Evolutionary conservation across 441 rosid genomes (phyloP).

Genomic region (Caryocar brasiliense): DNA sequence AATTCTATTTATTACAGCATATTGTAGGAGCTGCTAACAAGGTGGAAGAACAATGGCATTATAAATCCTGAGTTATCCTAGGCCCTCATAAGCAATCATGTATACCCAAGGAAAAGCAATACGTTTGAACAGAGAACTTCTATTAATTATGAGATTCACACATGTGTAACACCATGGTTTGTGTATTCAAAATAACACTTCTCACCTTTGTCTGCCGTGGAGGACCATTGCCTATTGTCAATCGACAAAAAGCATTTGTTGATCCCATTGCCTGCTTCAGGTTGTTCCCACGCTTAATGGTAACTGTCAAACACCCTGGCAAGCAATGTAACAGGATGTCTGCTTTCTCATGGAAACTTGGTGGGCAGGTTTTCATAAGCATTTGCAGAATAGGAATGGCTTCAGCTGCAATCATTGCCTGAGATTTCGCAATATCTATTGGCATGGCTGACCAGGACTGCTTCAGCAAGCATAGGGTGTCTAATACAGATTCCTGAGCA

Average conservation of each 20-base stretch:
- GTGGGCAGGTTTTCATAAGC: slow-evolving; percentile 73
- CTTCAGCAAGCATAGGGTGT: slow-evolving; percentile 60
- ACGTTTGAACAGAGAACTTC: too few species aligned
- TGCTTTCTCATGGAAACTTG: slow-evolving; percentile 68
- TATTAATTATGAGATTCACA: too few species aligned
- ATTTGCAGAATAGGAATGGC: slow-evolving; percentile 69
- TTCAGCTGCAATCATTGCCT: slow-evolving; percentile 71
- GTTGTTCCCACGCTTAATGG: slow-evolving; percentile 70
- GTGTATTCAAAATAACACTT: too few species aligned
- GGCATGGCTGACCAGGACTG: slow-evolving; percentile 83
- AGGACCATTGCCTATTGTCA: slow-evolving; percentile 69
- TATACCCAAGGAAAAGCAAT: too few species aligned
- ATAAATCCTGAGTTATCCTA: too few species aligned
- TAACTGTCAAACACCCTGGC: slow-evolving; percentile 82
- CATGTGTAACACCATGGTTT: too few species aligned
- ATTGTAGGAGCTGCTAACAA: not conserved
- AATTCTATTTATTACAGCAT: too few species aligned
- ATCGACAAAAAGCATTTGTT: slow-evolving; percentile 77
- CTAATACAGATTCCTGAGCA: slow-evolving; percentile 68
- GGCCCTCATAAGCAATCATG: too few species aligned
- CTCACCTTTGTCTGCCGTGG: slow-evolving; percentile 76
- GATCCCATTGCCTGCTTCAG: slow-evolving; percentile 66
- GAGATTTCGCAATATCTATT: slow-evolving; percentile 59
- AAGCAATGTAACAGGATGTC: slow-evolving; percentile 69
- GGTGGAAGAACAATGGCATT: not conserved